Conservation (phyloP, 192 early-diverging fungal species). For the Linnemannia exigua region DNA sequence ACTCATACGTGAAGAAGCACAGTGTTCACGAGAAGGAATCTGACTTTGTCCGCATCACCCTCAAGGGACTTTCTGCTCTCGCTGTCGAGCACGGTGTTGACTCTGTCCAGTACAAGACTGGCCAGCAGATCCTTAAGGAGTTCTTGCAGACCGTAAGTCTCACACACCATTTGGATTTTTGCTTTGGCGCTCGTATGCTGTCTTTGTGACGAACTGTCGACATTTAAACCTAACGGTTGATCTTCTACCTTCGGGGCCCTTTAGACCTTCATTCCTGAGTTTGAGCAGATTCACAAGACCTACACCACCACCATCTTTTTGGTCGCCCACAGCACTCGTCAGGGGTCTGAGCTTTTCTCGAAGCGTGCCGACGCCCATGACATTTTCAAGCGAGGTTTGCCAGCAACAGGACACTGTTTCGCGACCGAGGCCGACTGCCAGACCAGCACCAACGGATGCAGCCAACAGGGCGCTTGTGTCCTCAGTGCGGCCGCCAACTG, state of each 20-base stretch:
- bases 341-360: conserved; percentile 30
- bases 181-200: no score
- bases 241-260: neutral
- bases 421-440: conserved; percentile 32
- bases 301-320: conserved; percentile 49
- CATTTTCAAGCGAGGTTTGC: conserved; percentile 32
- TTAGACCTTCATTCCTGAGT: conserved; percentile 49
- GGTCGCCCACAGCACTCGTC: conserved; percentile 20
- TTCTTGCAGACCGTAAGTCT: conserved; percentile 40
- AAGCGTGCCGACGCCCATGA: neutral
- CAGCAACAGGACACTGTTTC: conserved; percentile 24
- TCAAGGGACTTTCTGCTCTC: conserved; percentile 47
- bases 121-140: conserved; percentile 44
- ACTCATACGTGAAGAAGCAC: conserved; percentile 36
- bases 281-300: conserved; percentile 54
- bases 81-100: conserved; percentile 42
- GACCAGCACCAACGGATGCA: conserved; percentile 46
- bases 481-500: conserved; percentile 41
- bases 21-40: conserved; percentile 14
- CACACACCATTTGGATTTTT: neutral
- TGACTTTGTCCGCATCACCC: conserved; percentile 49
- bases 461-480: conserved; percentile 30
- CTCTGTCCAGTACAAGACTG: conserved; percentile 53
- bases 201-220: no score
- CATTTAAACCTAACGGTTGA: no score